Evolutionary conservation across 345 rosid species (phyloP), one percentile per base, ranked within the genome.

Genomic region (Salix koriyanagi): DNA sequence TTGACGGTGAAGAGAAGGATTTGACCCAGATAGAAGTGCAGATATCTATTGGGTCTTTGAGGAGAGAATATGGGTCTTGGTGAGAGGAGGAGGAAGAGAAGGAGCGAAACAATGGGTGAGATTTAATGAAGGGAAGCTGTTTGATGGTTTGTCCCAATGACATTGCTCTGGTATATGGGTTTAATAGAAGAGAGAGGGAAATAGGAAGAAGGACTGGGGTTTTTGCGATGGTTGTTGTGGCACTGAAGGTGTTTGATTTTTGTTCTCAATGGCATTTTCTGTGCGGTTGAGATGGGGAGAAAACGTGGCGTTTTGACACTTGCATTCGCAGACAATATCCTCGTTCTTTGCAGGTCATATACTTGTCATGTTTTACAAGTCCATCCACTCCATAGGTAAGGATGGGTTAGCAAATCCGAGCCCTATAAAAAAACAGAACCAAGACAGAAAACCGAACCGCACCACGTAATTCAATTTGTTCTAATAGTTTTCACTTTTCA

Each of bases 11-110:
- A 19, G 99, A 89, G 91, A 90, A 96, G 70, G 98, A 86, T 77
- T 96, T 96, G 86, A 93, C 89, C 99, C 99, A 96, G 14, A 96
- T 80, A 6, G 94, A 90, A 65, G 88, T 79, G 65, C 93, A 90
- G 65, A 91, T 89, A n/a, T 93, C 90, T 14, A 93, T 77, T 1
- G 97, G 98, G 72, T 96, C 91, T 67, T 90, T 93, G 69, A 96
- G 90, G 69, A 91, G 92, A 25, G 94, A 68, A 69, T 87, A 82
- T 0, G 89, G 91, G 39, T 89, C 94, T 44, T 83, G 79, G 5
- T 70, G 69, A 37, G 75, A 12, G 23, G 92, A 65, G 70, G 87
- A 72, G 36, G 96, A 84, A 44, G 90, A 80, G 15, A 73, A 62
- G 19, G 72, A 39, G 42, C 83, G 86, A 54, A 54, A 60, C 36